Base-by-base conservation (phyloP, 2,329 filamentous ascomycete genomes). In the Calonectria honghensis region DNA sequence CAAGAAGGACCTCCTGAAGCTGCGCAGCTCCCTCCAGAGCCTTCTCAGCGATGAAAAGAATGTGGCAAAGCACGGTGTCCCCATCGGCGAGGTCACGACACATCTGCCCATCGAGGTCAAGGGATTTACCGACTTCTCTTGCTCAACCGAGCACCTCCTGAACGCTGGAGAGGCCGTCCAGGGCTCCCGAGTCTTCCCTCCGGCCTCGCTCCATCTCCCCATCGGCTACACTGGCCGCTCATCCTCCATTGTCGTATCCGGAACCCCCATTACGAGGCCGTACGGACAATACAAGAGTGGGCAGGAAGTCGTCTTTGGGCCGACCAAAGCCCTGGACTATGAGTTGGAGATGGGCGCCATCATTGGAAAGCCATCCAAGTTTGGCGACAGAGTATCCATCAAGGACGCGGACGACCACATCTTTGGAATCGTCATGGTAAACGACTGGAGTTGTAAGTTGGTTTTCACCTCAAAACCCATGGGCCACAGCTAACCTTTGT, bases 351-450 rank as follows among this genome's bases (percentile, higher is more conserved):
- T 89, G 29, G 88, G 86, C 0, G 84, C 86, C 7, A 79, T 89
- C 2, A 82, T 89, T 10, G 87, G 87, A 3, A 87, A 88, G 51
- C 81, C 85, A 0, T 79, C 85, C 13, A 73, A 78, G 0, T 76
- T 85, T n/a, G 83, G 85, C 2, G 75, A 86, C 52, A 80, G 82
- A 0, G 74, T 90, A 0, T 77, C 81, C 0, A 82, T 86, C 0
- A 87, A 86, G 27, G 87, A 90, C 37, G 89, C 91, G 0, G 87
- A 90, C 9, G 86, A 90, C 0, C 90, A 93, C 76, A 90, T 93
- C 20, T 93, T 93, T 80, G 91, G 92, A 0, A 85, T 92, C n/a
- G 88, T 91, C 0, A 82, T 93, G 48, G 79, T 93, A 16, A 93
- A 93, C 75, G 91, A 93, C 75, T 93, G 91, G 91, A 88, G 86